Evolutionary conservation across 1,284 basidiomycete species (phyloP).

Genomic region (Irpex sp.): DNA sequence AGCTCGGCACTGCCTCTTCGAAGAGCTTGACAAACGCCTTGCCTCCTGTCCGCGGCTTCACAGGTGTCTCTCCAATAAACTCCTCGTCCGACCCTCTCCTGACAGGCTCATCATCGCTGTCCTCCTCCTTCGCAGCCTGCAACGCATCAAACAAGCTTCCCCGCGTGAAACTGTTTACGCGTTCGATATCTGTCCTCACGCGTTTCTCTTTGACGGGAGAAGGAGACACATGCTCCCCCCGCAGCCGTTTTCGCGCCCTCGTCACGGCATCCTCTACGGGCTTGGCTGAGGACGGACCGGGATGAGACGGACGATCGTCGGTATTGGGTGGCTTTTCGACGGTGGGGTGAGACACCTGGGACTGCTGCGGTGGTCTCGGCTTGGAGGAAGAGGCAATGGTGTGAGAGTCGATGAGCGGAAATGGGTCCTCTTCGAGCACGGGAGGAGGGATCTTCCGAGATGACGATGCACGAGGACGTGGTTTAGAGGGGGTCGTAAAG

Average conservation of each 20-base stretch:
- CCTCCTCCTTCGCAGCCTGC: conserved; percentile 14
- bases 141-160: not conserved
- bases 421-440: conserved; percentile 25
- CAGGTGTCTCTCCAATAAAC: conserved; percentile 66
- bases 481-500: conserved; percentile 48
- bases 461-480: conserved; percentile 18
- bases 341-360: not conserved
- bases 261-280: conserved; percentile 39
- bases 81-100: conserved; percentile 35
- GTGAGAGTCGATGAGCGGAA: conserved; percentile 26
- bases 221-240: conserved; percentile 77
- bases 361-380: conserved; percentile 6
- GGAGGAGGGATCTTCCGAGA: conserved; percentile 3
- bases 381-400: not conserved
- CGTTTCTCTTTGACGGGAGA: conserved; percentile 75
- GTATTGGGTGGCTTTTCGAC: not conserved
- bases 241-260: conserved; percentile 72
- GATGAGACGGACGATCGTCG: not conserved
- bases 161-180: conserved; percentile 22
- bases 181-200: conserved; percentile 27
- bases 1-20: conserved; percentile 38
- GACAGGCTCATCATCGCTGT: conserved; percentile 29
- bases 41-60: conserved; percentile 51
- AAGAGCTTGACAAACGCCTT: conserved; percentile 67
- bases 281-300: conserved; percentile 4